phyloP scores from a whole-genome alignment of 345 rosid species.

The Geranium rotundifolium region DNA sequence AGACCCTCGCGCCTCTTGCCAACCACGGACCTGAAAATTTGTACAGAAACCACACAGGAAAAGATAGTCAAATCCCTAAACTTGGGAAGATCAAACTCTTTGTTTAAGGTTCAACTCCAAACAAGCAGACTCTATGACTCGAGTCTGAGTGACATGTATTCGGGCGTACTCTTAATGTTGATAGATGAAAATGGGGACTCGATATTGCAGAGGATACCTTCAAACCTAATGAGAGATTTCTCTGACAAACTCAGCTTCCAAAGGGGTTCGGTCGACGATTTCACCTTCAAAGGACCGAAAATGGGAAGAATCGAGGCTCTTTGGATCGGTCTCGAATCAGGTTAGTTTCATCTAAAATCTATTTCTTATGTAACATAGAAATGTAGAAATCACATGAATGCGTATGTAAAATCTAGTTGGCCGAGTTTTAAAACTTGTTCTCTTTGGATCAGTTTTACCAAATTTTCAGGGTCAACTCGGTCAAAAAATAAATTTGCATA shows the following conservation, averaged over 20 bases:
- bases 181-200: slow-evolving; percentile 63
- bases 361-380: not conserved
- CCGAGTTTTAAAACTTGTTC: too few relatives aligned
- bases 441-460: too few relatives aligned
- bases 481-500: too few relatives aligned
- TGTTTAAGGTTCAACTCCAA: slow-evolving; percentile 50
- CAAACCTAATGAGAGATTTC: slow-evolving; percentile 19
- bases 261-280: slow-evolving; percentile 69
- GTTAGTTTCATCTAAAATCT: slow-evolving; percentile 24
- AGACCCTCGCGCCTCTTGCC: slow-evolving; percentile 53
- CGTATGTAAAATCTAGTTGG: too few relatives aligned
- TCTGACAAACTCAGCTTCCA: slow-evolving; percentile 43
- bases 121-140: slow-evolving; percentile 68
- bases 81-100: slow-evolving; percentile 24
- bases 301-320: slow-evolving; percentile 49
- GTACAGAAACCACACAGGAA: slow-evolving; percentile 15
- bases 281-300: slow-evolving; percentile 48
- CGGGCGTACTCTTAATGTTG: slow-evolving; percentile 55
- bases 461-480: too few relatives aligned
- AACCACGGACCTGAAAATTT: slow-evolving; percentile 40
- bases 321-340: slow-evolving; percentile 78
- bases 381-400: not conserved
- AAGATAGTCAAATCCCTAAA: slow-evolving; percentile 11
- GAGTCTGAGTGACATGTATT: slow-evolving; percentile 44
- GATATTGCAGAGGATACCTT: slow-evolving; percentile 53